A percentile compares a stretch with the other conserved stretches of the same genome.
These are phyloP conservation scores for Ogataea methylovora DNA, from an alignment of 805 yeast species.

Conservation along the genomic window DNA sequence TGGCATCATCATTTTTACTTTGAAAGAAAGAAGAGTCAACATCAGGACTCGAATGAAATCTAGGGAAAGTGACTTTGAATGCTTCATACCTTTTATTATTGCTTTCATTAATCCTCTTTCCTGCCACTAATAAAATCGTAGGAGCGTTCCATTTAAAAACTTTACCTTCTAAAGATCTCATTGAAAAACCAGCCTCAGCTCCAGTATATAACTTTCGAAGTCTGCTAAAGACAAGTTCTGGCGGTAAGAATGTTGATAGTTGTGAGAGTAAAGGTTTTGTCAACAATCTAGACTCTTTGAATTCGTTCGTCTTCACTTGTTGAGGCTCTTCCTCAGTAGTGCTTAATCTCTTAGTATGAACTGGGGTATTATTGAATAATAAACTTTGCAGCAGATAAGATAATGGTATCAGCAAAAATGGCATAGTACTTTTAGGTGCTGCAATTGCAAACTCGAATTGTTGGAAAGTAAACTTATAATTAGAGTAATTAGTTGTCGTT, in stretches of 20 bases:
- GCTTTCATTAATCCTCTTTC: slow-evolving; percentile 39
- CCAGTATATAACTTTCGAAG: slow-evolving; percentile 64
- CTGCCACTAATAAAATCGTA: slow-evolving; percentile 61
- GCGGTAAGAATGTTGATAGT: slow-evolving; percentile 29
- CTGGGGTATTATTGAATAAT: too few relatives aligned
- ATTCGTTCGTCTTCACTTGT: not conserved
- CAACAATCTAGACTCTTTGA: slow-evolving; percentile 29
- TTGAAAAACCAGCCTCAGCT: slow-evolving; percentile 75
- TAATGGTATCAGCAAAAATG: slow-evolving; percentile 38
- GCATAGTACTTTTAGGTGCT: slow-evolving; percentile 30
- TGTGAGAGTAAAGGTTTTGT: slow-evolving; percentile 29
- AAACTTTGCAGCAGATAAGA: too few relatives aligned
- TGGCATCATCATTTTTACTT: slow-evolving; percentile 23
- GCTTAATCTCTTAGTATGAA: too few relatives aligned
- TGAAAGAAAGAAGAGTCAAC: not conserved
- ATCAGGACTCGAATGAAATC: slow-evolving; percentile 19
- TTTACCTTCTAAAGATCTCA: slow-evolving; percentile 77
- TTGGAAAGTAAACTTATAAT: slow-evolving; percentile 15
- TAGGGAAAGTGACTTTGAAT: slow-evolving; percentile 44
- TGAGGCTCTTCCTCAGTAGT: not conserved
- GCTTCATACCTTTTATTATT: slow-evolving; percentile 41
- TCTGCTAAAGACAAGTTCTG: slow-evolving; percentile 35
- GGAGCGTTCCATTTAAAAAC: slow-evolving; percentile 91
- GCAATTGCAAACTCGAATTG: slow-evolving; percentile 22
- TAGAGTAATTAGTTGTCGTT: slow-evolving; percentile 11